Base-by-base conservation (phyloP, 1,284 basidiomycete species). In the Tremellales sp. region DNA sequence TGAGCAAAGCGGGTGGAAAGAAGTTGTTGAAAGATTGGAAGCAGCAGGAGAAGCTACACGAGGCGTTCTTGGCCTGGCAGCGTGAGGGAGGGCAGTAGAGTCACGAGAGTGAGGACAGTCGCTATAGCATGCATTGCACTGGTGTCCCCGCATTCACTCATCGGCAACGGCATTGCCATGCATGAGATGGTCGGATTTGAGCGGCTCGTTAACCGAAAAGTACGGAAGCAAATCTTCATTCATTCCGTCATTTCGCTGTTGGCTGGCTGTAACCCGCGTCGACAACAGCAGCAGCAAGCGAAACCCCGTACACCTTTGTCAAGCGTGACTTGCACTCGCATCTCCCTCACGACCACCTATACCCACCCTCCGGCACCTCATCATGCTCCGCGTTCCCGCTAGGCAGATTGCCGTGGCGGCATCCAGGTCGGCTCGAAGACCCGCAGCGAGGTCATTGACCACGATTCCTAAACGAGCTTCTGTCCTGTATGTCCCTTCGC, bases 1-100 rank as follows among this genome's bases (percentile, higher is more conserved):
- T 98, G 37, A 85, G 84, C 61, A 97, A 97, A 77, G 87, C 80
- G 59, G 79, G 81, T 51, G 74, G 72, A 46, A 98, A 98, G 79
- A 92, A 85, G 67, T 72, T 85, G 21, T 77, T 79, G 67, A 98
- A 97, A 75, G 84, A 86, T 44, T 84, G 80, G 79, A 81, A 81
- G 43, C 74, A 68, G 48, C 94, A 97, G 76, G 82, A 81, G 65
- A 89, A 85, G 75, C 66, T 84, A 41, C 87, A 93, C 68, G 82
- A 84, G 45, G 85, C 87, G 53, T 91, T 55, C 53, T 52, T 65
- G 52, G 62, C 53, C 22, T 68, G 62, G 64, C 49, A 62, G 54
- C 54, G 53, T 37, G 53, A 60, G 43, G 50, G 45, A 4, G 51
- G 47, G 33, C 29, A 47, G 52, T 40, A 24, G 33, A n/a, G n/a